Percentiles rank a stretch among this genome's conserved stretches.
Evolutionary conservation across 2,329 filamentous ascomycete genomes (phyloP).

Genomic region (Cordyceps sp.): DNA sequence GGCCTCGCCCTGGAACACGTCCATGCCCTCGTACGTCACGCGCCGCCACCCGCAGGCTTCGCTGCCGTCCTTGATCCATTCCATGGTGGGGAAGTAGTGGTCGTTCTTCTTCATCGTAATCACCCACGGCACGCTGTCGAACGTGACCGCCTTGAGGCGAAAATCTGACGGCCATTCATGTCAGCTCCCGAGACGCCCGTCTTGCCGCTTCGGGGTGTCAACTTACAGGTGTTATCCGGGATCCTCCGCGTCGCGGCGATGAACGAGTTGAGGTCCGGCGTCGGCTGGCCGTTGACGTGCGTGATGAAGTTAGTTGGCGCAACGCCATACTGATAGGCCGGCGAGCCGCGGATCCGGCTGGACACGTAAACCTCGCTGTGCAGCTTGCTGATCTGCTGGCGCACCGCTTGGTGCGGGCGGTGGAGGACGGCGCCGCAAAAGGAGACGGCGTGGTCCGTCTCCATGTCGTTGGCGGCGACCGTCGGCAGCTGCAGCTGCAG

Average conservation of each 20-base stretch:
- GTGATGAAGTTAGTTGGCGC: conserved; percentile 96
- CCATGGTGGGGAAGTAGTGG: conserved; percentile 70
- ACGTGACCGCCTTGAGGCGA: conserved; percentile 90
- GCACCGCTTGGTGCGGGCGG: conserved; percentile 84
- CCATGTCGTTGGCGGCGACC: conserved; percentile 74
- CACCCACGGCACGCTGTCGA: conserved; percentile 98
- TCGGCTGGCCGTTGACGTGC: conserved; percentile 79
- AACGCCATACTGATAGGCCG: conserved; percentile 77
- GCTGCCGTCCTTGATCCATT: conserved; percentile 47
- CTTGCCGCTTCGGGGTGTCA: too few relatives aligned
- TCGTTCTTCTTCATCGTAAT: conserved; percentile 99
- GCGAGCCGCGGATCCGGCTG: conserved; percentile 66
- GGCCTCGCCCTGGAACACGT: conserved; percentile 35
- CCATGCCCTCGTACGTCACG: conserved; percentile 42
- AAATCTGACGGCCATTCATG: conserved; percentile 43
- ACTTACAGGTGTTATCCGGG: conserved; percentile 78
- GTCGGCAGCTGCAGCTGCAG: conserved; percentile 65
- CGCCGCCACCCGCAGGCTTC: conserved; percentile 46
- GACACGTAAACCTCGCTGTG: conserved; percentile 95
- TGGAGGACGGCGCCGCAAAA: conserved; percentile 94
- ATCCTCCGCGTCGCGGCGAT: conserved; percentile 71
- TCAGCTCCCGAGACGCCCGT: too few relatives aligned
- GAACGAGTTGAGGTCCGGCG: conserved; percentile 68
- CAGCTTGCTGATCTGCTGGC: conserved; percentile 92
- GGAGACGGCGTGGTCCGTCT: conserved; percentile 79